Evolutionary conservation across 2,329 filamentous ascomycete species (phyloP), one percentile per base, ranked within the genome.

Genomic region (Shiraia bambusicola): DNA sequence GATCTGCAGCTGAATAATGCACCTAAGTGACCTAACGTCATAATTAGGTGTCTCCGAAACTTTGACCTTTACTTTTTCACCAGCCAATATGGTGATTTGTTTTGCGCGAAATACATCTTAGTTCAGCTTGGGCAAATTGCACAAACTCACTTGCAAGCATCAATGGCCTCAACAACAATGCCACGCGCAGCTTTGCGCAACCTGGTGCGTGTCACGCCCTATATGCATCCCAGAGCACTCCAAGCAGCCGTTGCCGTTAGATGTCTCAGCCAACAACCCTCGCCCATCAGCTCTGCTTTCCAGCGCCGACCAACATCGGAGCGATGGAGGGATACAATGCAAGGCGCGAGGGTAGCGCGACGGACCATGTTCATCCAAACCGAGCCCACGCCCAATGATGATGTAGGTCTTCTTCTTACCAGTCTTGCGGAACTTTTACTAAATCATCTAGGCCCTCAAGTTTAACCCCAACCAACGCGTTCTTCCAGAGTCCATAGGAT

Each of bases 321-420:
- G 40, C 38, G 47, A 56, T 65, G 61, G 57, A 50, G 38, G 6
- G 28, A 50, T 16, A 33, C 44, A 24, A 33, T 38, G 2, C 45
- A 55, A 3, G 47, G 41, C 11, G 38, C 47, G 15, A 41, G 47
- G 9, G 38, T 58, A 15, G 46, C 54, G 24, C 58, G 63, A 34
- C 84, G 92, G 52, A 90, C 83, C 16, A 95, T 98, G 70, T 98
- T 97, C 76, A 98, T 98, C 64, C 93, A 98, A 73, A 97, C 92
- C 4, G 92, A 97, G 66, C 81, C 80, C 53, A 98, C 93, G 1
- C 93, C 93, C 17, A 98, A 98, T 71, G 78, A 83, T n/a, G 90
- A 97, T 74, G 91, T 81, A 65, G 58, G 72, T 14, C 14, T 13
- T 14, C 14, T 13, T 7, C 5, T 13, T 19, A 16, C 25, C 14